These are phyloP conservation scores for Mortierella antarctica DNA, from an alignment of 192 early-diverging fungal species.

Conservation along the genomic window DNA sequence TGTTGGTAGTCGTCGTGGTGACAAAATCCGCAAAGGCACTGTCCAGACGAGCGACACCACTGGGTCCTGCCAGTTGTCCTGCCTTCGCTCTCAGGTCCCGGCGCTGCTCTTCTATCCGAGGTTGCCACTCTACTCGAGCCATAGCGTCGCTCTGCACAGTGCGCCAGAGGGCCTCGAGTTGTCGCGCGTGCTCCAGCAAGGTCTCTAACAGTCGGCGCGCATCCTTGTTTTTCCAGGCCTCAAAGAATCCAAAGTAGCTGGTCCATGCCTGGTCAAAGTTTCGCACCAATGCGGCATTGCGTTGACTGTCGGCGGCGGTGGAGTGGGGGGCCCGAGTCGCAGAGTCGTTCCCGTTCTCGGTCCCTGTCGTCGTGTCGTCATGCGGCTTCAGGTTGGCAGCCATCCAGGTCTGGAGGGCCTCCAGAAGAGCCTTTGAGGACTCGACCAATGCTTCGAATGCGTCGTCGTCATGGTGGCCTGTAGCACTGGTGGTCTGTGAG, in stretches of 20 bases:
- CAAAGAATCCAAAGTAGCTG: slow-evolving; percentile 71
- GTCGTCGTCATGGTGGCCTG: neutral
- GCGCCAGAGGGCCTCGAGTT: slow-evolving; percentile 73
- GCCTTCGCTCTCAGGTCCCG: slow-evolving; percentile 44
- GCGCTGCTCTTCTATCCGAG: slow-evolving; percentile 71
- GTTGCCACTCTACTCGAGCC: slow-evolving; percentile 65
- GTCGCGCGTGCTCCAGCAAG: slow-evolving; percentile 73
- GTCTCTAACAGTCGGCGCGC: slow-evolving; percentile 68
- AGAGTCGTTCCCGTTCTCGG: neutral
- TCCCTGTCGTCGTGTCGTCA: neutral
- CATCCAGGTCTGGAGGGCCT: slow-evolving; percentile 29
- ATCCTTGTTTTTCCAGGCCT: slow-evolving; percentile 79
- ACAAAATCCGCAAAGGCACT: slow-evolving; percentile 35
- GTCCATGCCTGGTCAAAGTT: slow-evolving; percentile 67
- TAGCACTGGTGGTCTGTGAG: neutral
- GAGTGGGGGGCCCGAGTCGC: neutral
- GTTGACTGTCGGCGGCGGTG: neutral
- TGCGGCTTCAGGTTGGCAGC: slow-evolving; percentile 1
- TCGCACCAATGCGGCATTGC: neutral
- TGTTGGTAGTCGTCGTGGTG: too few relatives aligned
- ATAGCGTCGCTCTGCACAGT: slow-evolving; percentile 64
- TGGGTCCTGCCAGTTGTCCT: slow-evolving; percentile 26
- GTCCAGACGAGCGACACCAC: slow-evolving; percentile 18
- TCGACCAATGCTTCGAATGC: slow-evolving; percentile 29
- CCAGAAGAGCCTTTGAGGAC: slow-evolving; percentile 32